Evolutionary conservation across 495 filamentous ascomycete genomes (phyloP), one percentile per base, ranked within the genome.

Genomic region (Penicillium steckii): DNA sequence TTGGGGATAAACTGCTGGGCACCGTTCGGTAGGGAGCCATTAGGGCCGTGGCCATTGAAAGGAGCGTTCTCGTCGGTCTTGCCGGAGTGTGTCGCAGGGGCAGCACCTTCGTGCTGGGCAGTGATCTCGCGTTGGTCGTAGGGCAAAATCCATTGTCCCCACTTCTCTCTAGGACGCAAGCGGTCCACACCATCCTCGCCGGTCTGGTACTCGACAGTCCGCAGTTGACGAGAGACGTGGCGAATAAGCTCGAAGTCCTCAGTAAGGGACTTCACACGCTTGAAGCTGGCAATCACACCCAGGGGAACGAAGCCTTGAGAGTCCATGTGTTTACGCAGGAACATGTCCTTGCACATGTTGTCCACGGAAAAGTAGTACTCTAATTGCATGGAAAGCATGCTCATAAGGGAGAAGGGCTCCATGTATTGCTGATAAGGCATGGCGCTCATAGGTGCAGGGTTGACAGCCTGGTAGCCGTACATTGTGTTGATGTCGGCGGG

Each of bases 281-380:
- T 89, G 76, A 98, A 98, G 33, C 70, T 75, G 8, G 89, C 85
- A 53, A 98, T 84, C 37, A 95, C 75, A 22, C 67, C 68, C 48
- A 98, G 67, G 46, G 80, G 82, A n/a, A 96, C 91, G 64, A 88
- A 98, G 8, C 94, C 94, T 67, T 96, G 86, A 2, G 84, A 87
- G 63, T 98, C 93, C 95, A 98, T 97, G 46, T 90, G 86, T 53
- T 83, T 84, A 25, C 94, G 85, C 24, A 98, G 80, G 69, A 84
- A 97, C 58, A 86, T 79, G 61, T 98, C 94, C 70, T 95, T 97
- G 81, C 89, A 93, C 48, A 97, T 81, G 66, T 97, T 97, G 57
- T 97, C 91, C 8, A 96, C 80, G 0, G 92, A 97, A 72, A 98
- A 94, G 68, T 97, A 98, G 71, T 97, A 97, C 59, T 66, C 63